Evolutionary conservation across 352 stramenopile genomes (phyloP).

Genomic region (Globisporangium middletonii): DNA sequence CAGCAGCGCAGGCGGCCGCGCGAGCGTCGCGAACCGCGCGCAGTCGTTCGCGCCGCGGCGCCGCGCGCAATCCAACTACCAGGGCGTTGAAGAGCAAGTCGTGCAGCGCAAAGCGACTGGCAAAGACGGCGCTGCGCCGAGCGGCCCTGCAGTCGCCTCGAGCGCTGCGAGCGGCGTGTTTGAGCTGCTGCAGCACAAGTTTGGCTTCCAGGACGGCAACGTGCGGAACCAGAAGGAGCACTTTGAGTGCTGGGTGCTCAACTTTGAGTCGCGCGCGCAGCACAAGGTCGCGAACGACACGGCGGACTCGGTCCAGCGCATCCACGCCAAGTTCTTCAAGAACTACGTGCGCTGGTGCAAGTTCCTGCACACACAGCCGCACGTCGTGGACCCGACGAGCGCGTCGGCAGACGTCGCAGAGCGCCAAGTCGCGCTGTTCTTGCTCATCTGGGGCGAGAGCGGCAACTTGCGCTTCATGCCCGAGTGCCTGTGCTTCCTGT

Average conservation of each 20-base stretch:
- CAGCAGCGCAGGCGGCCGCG: conserved; percentile 4
- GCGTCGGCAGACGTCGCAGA: conserved; percentile 25
- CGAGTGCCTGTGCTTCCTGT: conserved; percentile 86
- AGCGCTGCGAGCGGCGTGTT: conserved; percentile 40
- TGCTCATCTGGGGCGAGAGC: conserved; percentile 83
- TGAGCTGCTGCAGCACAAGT: conserved; percentile 76
- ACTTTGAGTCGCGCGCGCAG: conserved; percentile 67
- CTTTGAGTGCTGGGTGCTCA: conserved; percentile 80
- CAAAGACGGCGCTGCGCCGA: conserved; percentile 29
- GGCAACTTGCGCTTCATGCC: conserved; percentile 87
- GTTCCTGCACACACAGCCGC: conserved; percentile 85
- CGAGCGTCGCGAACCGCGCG: conserved; percentile 13
- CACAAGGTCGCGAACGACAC: conserved; percentile 24
- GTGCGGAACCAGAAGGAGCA: conserved; percentile 84
- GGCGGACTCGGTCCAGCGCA: conserved; percentile 52
- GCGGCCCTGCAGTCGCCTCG: conserved; percentile 10
- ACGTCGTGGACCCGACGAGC: conserved; percentile 46
- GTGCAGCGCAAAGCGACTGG: conserved; percentile 9
- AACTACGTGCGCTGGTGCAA: conserved; percentile 95
- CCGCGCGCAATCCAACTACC: conserved; percentile 72
- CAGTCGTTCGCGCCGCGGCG: conserved; percentile 24
- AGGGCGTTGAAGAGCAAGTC: conserved; percentile 47
- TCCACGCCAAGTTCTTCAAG: conserved; percentile 93
- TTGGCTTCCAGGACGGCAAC: conserved; percentile 84
- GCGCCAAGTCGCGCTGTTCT: conserved; percentile 70